Percentiles rank a stretch among this genome's conserved stretches.
phyloP scores from a whole-genome alignment of 2,329 filamentous ascomycete genomes.

The Myrmaecium sp. region DNA sequence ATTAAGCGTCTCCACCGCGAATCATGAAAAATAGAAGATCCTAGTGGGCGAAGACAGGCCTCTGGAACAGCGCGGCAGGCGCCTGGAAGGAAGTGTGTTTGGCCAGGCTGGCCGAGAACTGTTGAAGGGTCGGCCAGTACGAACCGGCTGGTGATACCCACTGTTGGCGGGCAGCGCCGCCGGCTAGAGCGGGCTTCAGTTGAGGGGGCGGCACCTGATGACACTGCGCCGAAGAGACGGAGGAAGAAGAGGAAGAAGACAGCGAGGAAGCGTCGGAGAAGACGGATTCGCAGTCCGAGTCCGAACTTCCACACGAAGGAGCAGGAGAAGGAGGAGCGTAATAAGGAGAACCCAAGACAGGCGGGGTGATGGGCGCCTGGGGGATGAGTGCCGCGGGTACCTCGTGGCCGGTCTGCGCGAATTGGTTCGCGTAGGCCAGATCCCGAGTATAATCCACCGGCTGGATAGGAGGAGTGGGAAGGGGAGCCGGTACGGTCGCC shows the following conservation, averaged over 20 bases:
- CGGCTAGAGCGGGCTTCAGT: slow-evolving; percentile 14
- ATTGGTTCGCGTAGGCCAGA: slow-evolving; percentile 12
- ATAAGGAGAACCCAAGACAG: slow-evolving; percentile 9
- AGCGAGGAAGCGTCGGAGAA: slow-evolving; percentile 23
- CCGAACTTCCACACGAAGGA: slow-evolving; percentile 21
- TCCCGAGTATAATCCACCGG: slow-evolving; percentile 21
- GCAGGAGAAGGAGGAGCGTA: slow-evolving; percentile 14
- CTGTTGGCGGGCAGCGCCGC: too few relatives aligned
- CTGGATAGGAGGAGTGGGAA: slow-evolving; percentile 27
- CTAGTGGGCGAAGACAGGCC: too few relatives aligned
- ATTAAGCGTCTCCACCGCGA: too few relatives aligned
- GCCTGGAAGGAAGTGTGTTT: too few relatives aligned
- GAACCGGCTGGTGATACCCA: too few relatives aligned
- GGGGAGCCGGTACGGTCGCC: slow-evolving; percentile 22
- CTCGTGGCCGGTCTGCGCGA: slow-evolving; percentile 13
- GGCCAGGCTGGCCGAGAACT: too few relatives aligned
- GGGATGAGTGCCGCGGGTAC: slow-evolving; percentile 17
- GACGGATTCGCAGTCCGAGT: slow-evolving; percentile 23
- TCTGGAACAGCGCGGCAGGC: too few relatives aligned
- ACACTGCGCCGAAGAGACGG: slow-evolving; percentile 4
- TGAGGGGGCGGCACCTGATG: slow-evolving; percentile 11
- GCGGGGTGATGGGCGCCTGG: slow-evolving; percentile 13
- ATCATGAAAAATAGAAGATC: too few relatives aligned
- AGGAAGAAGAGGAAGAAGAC: slow-evolving; percentile 15
- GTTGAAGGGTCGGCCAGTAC: too few relatives aligned